Evolutionary conservation across 2,329 filamentous ascomycete genomes (phyloP), one percentile per base, ranked within the genome.

Genomic region (Ophiostoma sp.): DNA sequence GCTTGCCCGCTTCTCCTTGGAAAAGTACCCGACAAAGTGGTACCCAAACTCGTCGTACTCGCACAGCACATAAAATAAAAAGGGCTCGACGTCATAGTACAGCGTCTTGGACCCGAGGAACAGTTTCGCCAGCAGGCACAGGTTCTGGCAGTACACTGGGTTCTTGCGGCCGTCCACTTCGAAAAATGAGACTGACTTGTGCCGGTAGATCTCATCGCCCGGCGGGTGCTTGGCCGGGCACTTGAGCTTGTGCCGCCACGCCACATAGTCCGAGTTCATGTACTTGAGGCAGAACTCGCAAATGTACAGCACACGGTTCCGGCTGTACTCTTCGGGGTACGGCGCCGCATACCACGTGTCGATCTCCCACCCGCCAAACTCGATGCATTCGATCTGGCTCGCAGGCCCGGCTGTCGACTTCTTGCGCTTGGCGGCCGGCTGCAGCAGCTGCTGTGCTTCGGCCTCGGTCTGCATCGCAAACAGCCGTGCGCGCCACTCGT

Each of bases 231-330:
- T 98, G 48, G 93, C 93, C 6, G 93, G 91, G 76, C 95, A 99
- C 82, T 99, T 99, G 75, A 93, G 86, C 81, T 98, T 98, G 80
- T 99, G 95, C 69, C 95, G 88, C 93, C 94, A 98, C 17, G 95
- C 94, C 36, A 99, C 95, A 76, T 96, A 98, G 78, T 97, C 94
- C 23, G 95, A 98, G 79, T 96, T 97, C 93, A 99, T 97, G 81
- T 99, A 99, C 80, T 98, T 99, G 72, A 99, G 84, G 78, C 95
- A 99, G 79, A 98, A 99, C 79, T 99, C 96, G 84, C 95, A 99
- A 73, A 99, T 98, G 80, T 97, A 98, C n/a, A 99, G 86, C 52
- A 97, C 91, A 39, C 92, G 90, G 77, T 99, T 98, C 73, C 94
- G 89, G 78, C 93, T 98, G 82, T 99, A 99, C 80, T 99, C 95